These are phyloP conservation scores for Pouteria glomerata DNA, from an alignment of 148 eudicot genomes.

Conservation along the genomic window DNA sequence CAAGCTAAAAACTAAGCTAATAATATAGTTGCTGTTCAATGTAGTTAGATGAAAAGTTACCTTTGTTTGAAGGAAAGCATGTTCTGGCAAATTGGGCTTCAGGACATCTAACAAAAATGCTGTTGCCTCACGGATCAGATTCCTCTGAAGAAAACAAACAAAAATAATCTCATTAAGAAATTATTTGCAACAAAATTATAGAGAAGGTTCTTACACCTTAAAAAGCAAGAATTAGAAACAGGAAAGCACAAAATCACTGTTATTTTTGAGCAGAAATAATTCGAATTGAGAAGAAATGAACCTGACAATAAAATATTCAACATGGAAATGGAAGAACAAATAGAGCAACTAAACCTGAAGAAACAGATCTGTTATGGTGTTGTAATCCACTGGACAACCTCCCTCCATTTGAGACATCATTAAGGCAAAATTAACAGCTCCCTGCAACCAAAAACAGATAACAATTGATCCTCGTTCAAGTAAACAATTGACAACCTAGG, in stretches of 20 bases:
- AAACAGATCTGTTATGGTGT: slow-evolving; percentile 72
- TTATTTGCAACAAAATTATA: not conserved
- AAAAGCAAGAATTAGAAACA: not conserved
- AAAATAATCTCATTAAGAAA: not conserved
- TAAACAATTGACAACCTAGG: not conserved
- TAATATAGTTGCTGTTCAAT: not conserved
- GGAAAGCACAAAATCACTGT: not conserved
- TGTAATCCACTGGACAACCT: slow-evolving; percentile 72
- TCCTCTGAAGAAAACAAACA: slow-evolving; percentile 36
- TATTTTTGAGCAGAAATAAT: not conserved
- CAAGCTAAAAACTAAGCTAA: not conserved
- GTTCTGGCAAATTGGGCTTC: slow-evolving; percentile 76
- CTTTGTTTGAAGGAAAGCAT: slow-evolving; percentile 70
- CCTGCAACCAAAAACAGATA: slow-evolving; percentile 33
- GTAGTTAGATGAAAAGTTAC: slow-evolving; percentile 12
- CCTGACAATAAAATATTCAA: not conserved
- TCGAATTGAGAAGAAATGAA: not conserved
- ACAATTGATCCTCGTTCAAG: not conserved
- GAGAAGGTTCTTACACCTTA: not conserved
- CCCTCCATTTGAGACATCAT: slow-evolving; percentile 95
- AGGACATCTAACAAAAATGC: slow-evolving; percentile 73
- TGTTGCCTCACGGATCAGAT: slow-evolving; percentile 83
- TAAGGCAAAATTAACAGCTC: slow-evolving; percentile 81
- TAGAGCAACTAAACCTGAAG: slow-evolving; percentile 44
- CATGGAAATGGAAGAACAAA: not conserved